These are phyloP conservation scores for Inga leiocalycina DNA, from an alignment of 306 rosid genomes.

Conservation along the genomic window DNA sequence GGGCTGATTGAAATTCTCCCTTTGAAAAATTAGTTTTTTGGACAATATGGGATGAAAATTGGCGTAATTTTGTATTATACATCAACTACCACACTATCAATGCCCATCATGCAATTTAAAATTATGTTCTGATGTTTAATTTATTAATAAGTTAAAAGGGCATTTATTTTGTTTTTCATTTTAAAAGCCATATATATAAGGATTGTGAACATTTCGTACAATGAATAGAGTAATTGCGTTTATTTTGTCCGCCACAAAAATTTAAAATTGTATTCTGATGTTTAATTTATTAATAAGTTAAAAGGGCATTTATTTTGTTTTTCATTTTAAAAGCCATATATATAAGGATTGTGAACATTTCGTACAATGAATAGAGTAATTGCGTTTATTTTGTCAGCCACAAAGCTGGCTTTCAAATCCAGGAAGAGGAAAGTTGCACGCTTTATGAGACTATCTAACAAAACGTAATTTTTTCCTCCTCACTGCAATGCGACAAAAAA, in stretches of 20 bases:
- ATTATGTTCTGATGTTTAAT: not conserved
- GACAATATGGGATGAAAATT: not conserved
- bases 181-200: not conserved
- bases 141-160: not conserved
- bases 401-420: slow-evolving; percentile 1
- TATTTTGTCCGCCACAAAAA: not conserved
- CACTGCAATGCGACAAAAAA: not conserved
- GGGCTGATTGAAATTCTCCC: too few relatives aligned
- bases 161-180: not conserved
- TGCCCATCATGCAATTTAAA: not conserved
- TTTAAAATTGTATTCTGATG: not conserved
- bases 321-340: not conserved
- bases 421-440: not conserved
- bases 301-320: not conserved
- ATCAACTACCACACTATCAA: not conserved
- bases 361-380: not conserved
- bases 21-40: too few relatives aligned
- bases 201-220: not conserved
- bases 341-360: not conserved
- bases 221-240: not conserved
- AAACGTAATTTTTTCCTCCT: not conserved
- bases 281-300: not conserved
- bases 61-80: too few relatives aligned
- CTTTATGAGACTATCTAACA: not conserved
- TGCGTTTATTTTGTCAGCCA: not conserved